Evolutionary conservation across 495 filamentous ascomycete species (phyloP).

Genomic region (Penicillium ochrochloron): DNA sequence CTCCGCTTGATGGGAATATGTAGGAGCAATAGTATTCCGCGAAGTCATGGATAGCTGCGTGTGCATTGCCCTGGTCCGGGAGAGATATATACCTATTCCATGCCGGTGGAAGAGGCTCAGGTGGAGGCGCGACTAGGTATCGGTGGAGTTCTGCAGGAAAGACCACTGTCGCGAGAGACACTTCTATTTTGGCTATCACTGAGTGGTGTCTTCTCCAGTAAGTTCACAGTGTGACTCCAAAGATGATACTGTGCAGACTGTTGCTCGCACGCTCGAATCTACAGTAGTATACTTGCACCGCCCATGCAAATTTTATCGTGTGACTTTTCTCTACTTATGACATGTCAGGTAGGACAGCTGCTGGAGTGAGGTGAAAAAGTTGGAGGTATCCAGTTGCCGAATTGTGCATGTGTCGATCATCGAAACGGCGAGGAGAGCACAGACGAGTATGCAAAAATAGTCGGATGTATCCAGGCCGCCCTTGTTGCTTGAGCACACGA

Average conservation of each 20-base stretch:
- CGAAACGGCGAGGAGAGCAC: constrained; percentile 9
- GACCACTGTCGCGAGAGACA: neutral
- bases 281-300: neutral
- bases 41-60: neutral
- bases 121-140: neutral
- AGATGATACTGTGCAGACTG: neutral
- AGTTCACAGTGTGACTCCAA: neutral
- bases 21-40: too few species aligned
- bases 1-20: neutral
- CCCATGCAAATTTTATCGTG: constrained; percentile 3
- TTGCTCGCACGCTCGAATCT: neutral
- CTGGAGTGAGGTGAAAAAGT: neutral
- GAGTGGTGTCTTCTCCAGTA: neutral
- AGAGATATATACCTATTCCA: neutral
- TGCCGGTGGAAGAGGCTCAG: neutral
- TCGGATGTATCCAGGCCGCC: neutral
- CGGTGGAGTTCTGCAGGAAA: constrained; percentile 1
- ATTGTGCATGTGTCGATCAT: constrained; percentile 12
- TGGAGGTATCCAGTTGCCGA: constrained; percentile 2
- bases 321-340: neutral
- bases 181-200: neutral
- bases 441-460: constrained; percentile 5
- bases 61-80: neutral
- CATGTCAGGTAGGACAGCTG: constrained; percentile 11
- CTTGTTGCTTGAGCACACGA: neutral